Evolutionary conservation across 176 grass and related monocot genomes (phyloP), one percentile per base, ranked within the genome.

Genomic region (Zoysia japonica): DNA sequence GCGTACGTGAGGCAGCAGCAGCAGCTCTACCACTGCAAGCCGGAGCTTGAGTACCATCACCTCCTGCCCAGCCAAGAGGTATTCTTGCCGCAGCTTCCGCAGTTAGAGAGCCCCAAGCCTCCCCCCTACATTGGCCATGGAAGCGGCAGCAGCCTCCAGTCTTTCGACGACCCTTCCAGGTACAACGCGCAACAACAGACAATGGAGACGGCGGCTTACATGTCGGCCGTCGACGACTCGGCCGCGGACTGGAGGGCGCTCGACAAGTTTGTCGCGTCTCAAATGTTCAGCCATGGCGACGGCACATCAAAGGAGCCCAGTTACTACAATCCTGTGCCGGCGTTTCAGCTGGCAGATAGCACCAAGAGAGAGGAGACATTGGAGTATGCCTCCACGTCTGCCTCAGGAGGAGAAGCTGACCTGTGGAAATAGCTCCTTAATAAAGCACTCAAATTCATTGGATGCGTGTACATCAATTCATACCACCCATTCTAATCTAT

Each of bases 241-340:
- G 75, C 74, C 67, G 84, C 79, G 0, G 95, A 98, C 15, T 98
- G 95, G 95, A 98, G 92, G 84, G 74, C 90, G 35, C 80, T 98
- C 10, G 95, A 98, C 76, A 90, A 90, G 51, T 87, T 98, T 45
- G 92, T 98, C 12, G 92, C 92, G 2, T 98, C 95, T 76, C 92
- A 98, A 61, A 74, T 98, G 70, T 73, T 92, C 85, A 98, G 83
- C 83, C 81, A 93, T 62, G 79, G 60, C 37, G 80, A 91, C 47
- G 61, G 49, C 51, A 28, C 76, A 42, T 50, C 77, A 1, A 89
- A 90, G 78, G 89, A 88, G 42, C 15, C 78, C 12, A 85, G 48
- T 40, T 87, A 69, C 79, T 71, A 89, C 61, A 74, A 65, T 67
- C 67, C 83, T 9, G 80, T 48, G 1, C 48, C 53, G 28, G 52